phyloP scores from a whole-genome alignment of 208 protist species.

The Leishmania turanica region DNA sequence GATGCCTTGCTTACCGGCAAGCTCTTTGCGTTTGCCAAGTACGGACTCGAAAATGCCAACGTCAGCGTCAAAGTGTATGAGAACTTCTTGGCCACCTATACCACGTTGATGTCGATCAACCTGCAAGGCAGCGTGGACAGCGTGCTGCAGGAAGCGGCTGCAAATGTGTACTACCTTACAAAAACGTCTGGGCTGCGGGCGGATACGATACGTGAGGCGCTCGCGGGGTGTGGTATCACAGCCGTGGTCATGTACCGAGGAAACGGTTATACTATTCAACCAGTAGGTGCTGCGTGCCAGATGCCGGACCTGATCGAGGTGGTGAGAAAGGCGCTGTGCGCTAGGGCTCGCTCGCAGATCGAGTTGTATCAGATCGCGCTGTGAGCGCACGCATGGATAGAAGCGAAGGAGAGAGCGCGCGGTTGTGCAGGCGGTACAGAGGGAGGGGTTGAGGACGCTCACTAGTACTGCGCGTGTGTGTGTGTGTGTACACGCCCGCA shows the following conservation, averaged over 20 bases:
- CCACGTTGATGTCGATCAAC: conserved; percentile 26
- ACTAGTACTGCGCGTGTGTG: neutral
- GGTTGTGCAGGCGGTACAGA: neutral
- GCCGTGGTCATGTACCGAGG: conserved; percentile 24
- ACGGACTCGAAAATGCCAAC: conserved; percentile 18
- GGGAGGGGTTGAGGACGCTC: neutral
- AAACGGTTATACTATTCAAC: conserved; percentile 34
- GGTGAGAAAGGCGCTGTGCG: neutral
- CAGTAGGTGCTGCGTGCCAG: conserved; percentile 1
- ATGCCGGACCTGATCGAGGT: neutral
- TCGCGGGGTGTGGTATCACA: conserved; percentile 1
- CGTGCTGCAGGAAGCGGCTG: conserved; percentile 19
- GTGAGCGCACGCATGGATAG: neutral
- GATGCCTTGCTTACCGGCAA: conserved; percentile 65
- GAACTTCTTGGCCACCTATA: conserved; percentile 27
- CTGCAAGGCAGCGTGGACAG: conserved; percentile 7
- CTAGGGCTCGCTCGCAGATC: neutral
- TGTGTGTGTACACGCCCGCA: neutral
- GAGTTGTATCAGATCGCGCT: neutral
- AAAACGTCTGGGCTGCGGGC: conserved; percentile 17
- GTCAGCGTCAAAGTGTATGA: conserved; percentile 6
- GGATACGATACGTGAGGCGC: conserved; percentile 25
- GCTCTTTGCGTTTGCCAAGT: conserved; percentile 47
- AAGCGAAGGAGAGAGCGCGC: neutral
- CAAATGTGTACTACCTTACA: conserved; percentile 31